Evolutionary conservation across 352 stramenopile genomes (phyloP).

Genomic region (Phytophthora pini): DNA sequence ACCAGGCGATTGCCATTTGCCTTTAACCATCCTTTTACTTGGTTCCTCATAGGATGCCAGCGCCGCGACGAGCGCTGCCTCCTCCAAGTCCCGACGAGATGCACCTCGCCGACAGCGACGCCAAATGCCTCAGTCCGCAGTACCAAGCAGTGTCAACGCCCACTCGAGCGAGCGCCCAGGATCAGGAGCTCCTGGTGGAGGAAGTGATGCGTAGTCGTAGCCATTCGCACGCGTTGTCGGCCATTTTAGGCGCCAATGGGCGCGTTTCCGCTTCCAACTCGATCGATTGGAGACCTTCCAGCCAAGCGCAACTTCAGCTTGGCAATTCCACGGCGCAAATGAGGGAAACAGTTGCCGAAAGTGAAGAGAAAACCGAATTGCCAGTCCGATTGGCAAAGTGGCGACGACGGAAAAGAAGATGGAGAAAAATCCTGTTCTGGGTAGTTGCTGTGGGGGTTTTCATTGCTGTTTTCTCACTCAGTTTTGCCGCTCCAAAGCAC

Average conservation of each 20-base stretch:
- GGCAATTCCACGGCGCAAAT: slow-evolving; percentile 11
- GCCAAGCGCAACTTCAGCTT: slow-evolving; percentile 24
- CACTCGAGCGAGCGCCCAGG: slow-evolving; percentile 17
- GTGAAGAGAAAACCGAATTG: slow-evolving; percentile 39
- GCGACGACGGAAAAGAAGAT: slow-evolving; percentile 29
- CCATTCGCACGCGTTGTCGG: slow-evolving; percentile 55
- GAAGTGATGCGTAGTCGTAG: slow-evolving; percentile 30
- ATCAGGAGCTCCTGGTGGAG: slow-evolving; percentile 18
- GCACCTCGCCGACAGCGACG: slow-evolving; percentile 2
- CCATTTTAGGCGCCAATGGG: slow-evolving; percentile 41
- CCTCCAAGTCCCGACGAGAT: slow-evolving; percentile 17
- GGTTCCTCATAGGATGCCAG: slow-evolving; percentile 19
- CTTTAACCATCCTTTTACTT: slow-evolving; percentile 14
- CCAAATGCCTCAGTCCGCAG: slow-evolving; percentile 26
- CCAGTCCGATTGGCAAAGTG: slow-evolving; percentile 38
- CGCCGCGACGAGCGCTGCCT: slow-evolving; percentile 31
- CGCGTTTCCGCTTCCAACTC: slow-evolving; percentile 22
- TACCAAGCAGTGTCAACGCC: slow-evolving; percentile 51
- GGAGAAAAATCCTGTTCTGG: slow-evolving; percentile 43
- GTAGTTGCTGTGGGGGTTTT: slow-evolving; percentile 34
- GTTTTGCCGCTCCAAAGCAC: slow-evolving; percentile 45
- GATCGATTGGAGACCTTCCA: slow-evolving; percentile 30
- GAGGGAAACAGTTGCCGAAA: slow-evolving; percentile 12
- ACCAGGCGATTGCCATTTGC: no score
- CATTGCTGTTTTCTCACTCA: slow-evolving; percentile 48